These are phyloP conservation scores for Cinnamomum micranthum DNA, from an alignment of 164 flowering plant genomes.

Conservation along the genomic window DNA sequence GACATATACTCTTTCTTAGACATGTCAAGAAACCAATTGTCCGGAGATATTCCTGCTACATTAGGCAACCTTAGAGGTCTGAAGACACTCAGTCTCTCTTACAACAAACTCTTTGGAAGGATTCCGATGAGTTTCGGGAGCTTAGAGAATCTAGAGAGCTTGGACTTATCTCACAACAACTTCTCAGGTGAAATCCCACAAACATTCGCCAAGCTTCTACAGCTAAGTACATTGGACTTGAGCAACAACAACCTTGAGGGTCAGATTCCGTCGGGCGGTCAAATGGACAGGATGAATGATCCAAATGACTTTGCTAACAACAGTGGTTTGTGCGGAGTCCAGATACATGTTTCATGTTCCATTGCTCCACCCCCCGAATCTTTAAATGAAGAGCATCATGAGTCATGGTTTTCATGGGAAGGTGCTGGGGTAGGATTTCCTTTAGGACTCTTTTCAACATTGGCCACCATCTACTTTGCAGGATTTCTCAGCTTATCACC, in stretches of 20 bases:
- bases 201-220: conserved; percentile 26
- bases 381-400: conserved; percentile 6
- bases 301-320: conserved; percentile 37
- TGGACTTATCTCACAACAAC: conserved; percentile 41
- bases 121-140: conserved; percentile 41
- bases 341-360: conserved; percentile 35
- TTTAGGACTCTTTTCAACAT: conserved; percentile 19
- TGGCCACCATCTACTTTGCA: not conserved
- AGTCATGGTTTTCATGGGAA: conserved; percentile 33
- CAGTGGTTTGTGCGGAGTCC: conserved; percentile 45
- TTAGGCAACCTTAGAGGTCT: conserved; percentile 39
- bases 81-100: conserved; percentile 41
- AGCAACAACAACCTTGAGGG: conserved; percentile 40
- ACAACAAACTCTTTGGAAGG: conserved; percentile 31
- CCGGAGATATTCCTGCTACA: conserved; percentile 38
- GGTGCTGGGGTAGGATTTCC: conserved; percentile 38
- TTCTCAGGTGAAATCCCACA: conserved; percentile 46
- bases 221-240: conserved; percentile 29
- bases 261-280: conserved; percentile 32
- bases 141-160: conserved; percentile 36
- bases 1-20: conserved; percentile 43
- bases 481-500: too few relatives aligned
- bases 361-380: not conserved
- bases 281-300: conserved; percentile 41
- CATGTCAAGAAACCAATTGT: conserved; percentile 40